These are phyloP conservation scores for Speleostelium caveatum DNA, from an alignment of 78 protist genomes.

Conservation along the genomic window DNA sequence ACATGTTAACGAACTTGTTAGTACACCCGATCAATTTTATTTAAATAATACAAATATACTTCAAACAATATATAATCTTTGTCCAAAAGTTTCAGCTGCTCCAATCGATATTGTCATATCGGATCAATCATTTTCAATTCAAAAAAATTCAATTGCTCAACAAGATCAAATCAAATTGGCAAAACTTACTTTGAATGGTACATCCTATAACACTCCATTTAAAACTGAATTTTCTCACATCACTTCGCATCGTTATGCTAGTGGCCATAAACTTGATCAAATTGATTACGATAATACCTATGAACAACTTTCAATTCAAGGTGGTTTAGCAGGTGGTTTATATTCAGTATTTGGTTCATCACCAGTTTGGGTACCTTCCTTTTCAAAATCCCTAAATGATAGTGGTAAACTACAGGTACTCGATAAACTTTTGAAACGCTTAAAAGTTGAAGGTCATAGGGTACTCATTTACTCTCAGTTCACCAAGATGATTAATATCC, in stretches of 20 bases:
- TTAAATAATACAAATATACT: background rate
- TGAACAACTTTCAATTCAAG: background rate
- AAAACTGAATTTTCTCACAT: too few relatives aligned
- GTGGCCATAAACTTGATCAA: background rate
- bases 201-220: background rate
- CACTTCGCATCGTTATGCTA: too few relatives aligned
- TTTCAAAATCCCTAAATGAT: slow-evolving; percentile 72
- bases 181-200: slow-evolving; percentile 7
- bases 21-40: slow-evolving; percentile 4
- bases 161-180: background rate
- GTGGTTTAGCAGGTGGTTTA: slow-evolving; percentile 44
- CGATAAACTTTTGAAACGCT: slow-evolving; percentile 79
- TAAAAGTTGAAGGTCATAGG: slow-evolving; percentile 89
- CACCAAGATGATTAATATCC: slow-evolving; percentile 92
- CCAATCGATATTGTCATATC: slow-evolving; percentile 24
- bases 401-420: slow-evolving; percentile 87
- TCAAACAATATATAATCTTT: slow-evolving; percentile 33
- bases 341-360: slow-evolving; percentile 50
- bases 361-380: slow-evolving; percentile 65
- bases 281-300: background rate
- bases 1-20: background rate
- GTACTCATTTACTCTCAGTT: slow-evolving; percentile 95
- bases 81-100: slow-evolving; percentile 41
- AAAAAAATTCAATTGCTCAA: background rate
- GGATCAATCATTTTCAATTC: slow-evolving; percentile 29